Evolutionary conservation across 2,329 filamentous ascomycete species (phyloP), one percentile per base, ranked within the genome.

Genomic region (Paraphoma sp.): DNA sequence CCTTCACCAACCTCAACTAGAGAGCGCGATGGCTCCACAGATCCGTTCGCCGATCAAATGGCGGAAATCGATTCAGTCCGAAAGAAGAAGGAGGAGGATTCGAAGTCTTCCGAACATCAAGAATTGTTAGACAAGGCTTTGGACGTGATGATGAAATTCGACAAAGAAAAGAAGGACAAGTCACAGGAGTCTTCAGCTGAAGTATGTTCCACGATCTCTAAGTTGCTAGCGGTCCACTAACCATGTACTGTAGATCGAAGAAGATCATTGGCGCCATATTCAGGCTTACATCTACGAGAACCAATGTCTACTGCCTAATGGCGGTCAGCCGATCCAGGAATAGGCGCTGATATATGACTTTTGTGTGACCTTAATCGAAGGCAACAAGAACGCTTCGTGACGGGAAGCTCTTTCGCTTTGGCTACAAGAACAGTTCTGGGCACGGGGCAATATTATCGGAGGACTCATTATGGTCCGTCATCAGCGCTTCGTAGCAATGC

Each of bases 31-130:
- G 6, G 33, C 33, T n/a, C 40, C 40, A 12, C 18, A 18, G 38
- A 51, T 45, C 59, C 61, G 6, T 64, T 62, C 33, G 18, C 31
- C 11, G 46, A 53, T 14, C 59, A 64, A 41, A 36, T 62, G 33
- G 45, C 31, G 18, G 52, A 64, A 29, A 56, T 64, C 11, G 61
- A 64, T 23, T 51, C 53, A n/a, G 57, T 64, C 29, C 28, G 51
- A 51, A 42, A 36, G 29, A 42, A 36, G 29, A 17, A 44, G 42
- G 36, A 46, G 36, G 38, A 57, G 14, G 49, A 64, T 18, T 51
- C 49, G 2, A 31, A 50, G 10, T 51, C 59, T 8, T 62, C 56
- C 33, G 54, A 48, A 49, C 48, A 49, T 38, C 44, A 45, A 9
- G 23, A 23, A 23, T 23, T 23, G 23, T 5, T 23, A 23, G 23